phyloP scores from a whole-genome alignment of 192 early-diverging fungal genomes.

The Coemansia sp. region DNA sequence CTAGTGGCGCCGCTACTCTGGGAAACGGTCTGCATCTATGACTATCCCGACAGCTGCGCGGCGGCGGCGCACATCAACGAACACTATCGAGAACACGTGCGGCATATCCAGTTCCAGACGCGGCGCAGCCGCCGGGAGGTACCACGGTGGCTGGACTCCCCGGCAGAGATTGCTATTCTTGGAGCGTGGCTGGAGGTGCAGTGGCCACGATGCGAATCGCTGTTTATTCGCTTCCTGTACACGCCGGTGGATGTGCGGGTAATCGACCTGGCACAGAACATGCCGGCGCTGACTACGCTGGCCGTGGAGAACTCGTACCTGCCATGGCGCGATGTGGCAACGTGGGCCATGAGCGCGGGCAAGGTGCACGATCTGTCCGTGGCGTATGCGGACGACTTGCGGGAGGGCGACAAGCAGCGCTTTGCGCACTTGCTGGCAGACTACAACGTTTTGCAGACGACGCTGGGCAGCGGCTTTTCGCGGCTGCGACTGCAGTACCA shows the following conservation, averaged over 20 bases:
- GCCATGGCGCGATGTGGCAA: constrained; percentile 48
- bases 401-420: constrained; percentile 29
- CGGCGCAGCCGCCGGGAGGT: constrained; percentile 35
- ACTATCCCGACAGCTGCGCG: constrained; percentile 18
- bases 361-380: constrained; percentile 37
- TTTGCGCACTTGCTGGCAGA: constrained; percentile 45
- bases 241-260: constrained; percentile 45
- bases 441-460: constrained; percentile 46
- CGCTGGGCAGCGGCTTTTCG: constrained; percentile 24
- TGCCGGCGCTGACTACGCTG: constrained; percentile 23
- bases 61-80: constrained; percentile 33
- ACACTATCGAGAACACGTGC: constrained; percentile 37
- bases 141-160: constrained; percentile 46
- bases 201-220: constrained; percentile 32
- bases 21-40: constrained; percentile 39
- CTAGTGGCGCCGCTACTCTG: constrained; percentile 43
- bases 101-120: constrained; percentile 35
- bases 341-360: constrained; percentile 35
- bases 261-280: constrained; percentile 37
- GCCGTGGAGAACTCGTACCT: constrained; percentile 48
- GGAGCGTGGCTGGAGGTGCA: constrained; percentile 45
- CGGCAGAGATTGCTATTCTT: constrained; percentile 43
- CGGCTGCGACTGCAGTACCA: constrained; percentile 47
- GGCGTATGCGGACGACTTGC: constrained; percentile 34
- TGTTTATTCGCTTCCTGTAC: constrained; percentile 45